phyloP scores from a whole-genome alignment of 768 basidiomycete species.

The Amanita rubescens region DNA sequence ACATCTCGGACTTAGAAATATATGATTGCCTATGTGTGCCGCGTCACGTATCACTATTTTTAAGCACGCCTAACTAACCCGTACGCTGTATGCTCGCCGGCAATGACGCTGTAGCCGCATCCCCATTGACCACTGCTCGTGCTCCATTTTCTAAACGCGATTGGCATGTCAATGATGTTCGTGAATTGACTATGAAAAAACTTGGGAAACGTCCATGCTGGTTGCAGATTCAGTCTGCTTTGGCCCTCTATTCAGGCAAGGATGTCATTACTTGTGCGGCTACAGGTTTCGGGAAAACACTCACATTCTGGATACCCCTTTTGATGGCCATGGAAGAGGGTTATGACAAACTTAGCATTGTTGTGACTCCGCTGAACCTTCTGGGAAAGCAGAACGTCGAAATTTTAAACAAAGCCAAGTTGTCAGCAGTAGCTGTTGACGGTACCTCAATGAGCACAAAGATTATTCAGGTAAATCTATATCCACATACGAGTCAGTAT shows the following conservation, averaged over 20 bases:
- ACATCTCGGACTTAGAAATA: not conserved
- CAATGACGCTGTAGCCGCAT: not conserved
- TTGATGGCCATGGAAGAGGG: conserved; percentile 10
- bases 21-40: not conserved
- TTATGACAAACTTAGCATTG: conserved; percentile 3
- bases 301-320: conserved; percentile 4
- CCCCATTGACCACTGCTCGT: not conserved
- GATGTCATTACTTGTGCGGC: conserved; percentile 5
- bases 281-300: no score
- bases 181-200: not conserved
- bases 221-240: conserved; percentile 7
- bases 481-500: not conserved
- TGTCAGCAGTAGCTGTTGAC: conserved; percentile 4
- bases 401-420: conserved; percentile 1
- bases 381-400: conserved; percentile 13
- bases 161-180: not conserved
- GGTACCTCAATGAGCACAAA: conserved; percentile 4
- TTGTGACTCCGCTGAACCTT: conserved; percentile 15
- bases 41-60: not conserved
- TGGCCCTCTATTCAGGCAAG: conserved; percentile 2
- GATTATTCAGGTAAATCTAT: conserved; percentile 8
- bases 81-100: not conserved
- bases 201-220: conserved; percentile 8
- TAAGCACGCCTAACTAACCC: not conserved
- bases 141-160: not conserved